Evolutionary conservation across 805 yeast species (phyloP), one percentile per base, ranked within the genome.

Genomic region (Barnettozyma wickerhamii): DNA sequence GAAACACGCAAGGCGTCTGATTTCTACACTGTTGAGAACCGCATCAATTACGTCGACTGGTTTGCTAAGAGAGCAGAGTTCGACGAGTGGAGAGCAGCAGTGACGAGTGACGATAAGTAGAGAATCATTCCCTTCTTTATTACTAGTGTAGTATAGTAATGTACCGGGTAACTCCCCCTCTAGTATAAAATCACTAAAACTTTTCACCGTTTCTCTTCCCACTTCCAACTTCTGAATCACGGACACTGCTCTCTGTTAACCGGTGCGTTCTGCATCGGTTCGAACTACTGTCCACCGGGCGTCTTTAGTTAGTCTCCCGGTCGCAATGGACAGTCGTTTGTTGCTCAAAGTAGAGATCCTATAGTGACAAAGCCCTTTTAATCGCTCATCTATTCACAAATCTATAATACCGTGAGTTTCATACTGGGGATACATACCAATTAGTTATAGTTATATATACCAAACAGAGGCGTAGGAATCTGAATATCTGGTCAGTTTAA

Each of bases 361-460:
- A 41, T 6, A 41, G 12, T 21, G 24, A 37, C n/a, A 26, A 17
- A 5, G 18, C 44, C 44, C 44, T 41, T 37, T 37, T 41, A 41
- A 41, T 41, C 45, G 41, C 45, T 41, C 45, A 41, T 41, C 45
- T 41, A 41, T 41, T 41, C 23, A 12, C 29, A 27, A 17, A 12
- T n/a, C 29, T 9, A 30, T 37, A 41, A 34, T 41, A 33, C n/a
- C 32, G 24, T 41, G 45, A 41, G 45, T 37, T 41, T 41, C 45
- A 41, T 41, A 41, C 45, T 41, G 41, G 45, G 45, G 45, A 15
- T 14, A 41, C 37, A 41, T 31, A n/a, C n/a, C n/a, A n/a, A n/a
- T n/a, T n/a, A n/a, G n/a, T n/a, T n/a, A n/a, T n/a, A n/a, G n/a
- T n/a, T n/a, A n/a, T n/a, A n/a, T n/a, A n/a, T n/a, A n/a, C n/a